Base-by-base conservation (phyloP, 768 basidiomycete species). In the Tulasnella sp. region DNA sequence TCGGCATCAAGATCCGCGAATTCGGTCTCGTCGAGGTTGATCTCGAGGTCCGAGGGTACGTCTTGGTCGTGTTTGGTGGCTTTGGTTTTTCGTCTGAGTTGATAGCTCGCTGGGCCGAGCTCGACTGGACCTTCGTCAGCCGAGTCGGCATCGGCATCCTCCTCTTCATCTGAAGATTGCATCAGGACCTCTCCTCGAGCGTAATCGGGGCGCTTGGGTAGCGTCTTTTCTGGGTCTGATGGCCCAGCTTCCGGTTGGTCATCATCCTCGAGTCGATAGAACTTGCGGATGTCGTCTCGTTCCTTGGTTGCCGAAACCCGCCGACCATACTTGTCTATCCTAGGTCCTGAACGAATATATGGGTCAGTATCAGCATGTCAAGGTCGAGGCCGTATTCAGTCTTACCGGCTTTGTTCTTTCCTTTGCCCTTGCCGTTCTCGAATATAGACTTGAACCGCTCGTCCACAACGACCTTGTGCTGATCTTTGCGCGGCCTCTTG, bases 271-370 rank as follows among this genome's bases (percentile, higher is more conserved):
- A 96, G 87, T 39, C 90, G 92, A 84, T 97, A 97, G 85, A 94
- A 97, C 74, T 91, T 89, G 80, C 90, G 90, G 58, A 98, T 84
- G 82, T 92, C 90, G 79, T 96, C 95, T 77, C 89, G 87, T 76
- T 95, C 92, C 74, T 93, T 91, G 8, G 88, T 89, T n/a, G 86
- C 87, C 31, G 92, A 88, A 9, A 96, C 83, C 18, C 87, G 86
- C 76, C 96, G 90, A 42, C 96, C 96, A 85, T 96, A 97, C 86
- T 97, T 97, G 87, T 98, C 96, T 74, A 96, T 94, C 72, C 88
- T 89, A 27, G 87, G 90, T 90, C 84, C 84, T 85, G 81, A 52
- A 72, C 39, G 71, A 18, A 36, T 8, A 42, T 16, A 34, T 56
- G 40, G 58, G 7, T 74, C 39, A 74, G 34, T 14, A 74, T 44